phyloP scores from a whole-genome alignment of 495 filamentous ascomycete species.

The Daldinia loculata region DNA sequence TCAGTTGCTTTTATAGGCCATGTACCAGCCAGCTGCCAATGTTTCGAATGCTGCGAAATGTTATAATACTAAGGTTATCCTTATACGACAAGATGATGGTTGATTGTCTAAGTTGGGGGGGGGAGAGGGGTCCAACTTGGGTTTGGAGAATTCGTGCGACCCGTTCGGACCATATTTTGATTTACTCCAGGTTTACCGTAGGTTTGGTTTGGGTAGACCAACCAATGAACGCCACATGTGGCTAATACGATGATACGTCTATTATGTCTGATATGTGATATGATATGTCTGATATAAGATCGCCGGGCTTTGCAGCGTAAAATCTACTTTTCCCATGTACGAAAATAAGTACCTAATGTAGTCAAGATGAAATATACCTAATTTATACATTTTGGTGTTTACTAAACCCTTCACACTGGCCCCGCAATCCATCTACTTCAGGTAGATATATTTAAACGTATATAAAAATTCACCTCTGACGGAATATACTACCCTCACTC shows the following conservation, averaged over 20 bases:
- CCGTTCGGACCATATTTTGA: constrained; percentile 18
- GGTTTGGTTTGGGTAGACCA: background rate
- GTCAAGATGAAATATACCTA: too few species aligned
- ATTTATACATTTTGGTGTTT: too few species aligned
- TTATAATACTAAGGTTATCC: constrained; percentile 18
- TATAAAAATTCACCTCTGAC: constrained; percentile 42
- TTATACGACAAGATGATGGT: background rate
- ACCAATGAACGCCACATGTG: background rate
- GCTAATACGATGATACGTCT: too few species aligned
- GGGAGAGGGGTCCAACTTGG: constrained; percentile 2
- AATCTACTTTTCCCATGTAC: too few species aligned
- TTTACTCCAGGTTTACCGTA: background rate
- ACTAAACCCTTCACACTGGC: too few species aligned
- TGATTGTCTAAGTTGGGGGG: background rate
- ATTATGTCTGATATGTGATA: too few species aligned
- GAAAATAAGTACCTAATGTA: too few species aligned
- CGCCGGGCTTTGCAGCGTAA: too few species aligned
- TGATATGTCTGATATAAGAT: too few species aligned
- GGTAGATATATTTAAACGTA: background rate
- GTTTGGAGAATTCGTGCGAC: constrained; percentile 18
- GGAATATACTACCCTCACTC: constrained; percentile 27
- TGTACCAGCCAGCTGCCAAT: background rate
- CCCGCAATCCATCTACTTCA: too few species aligned
- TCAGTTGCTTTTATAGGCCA: constrained; percentile 7
- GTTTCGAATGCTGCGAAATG: constrained; percentile 37